These are phyloP conservation scores for Capsicum rhomboideum DNA, from an alignment of 257 asterid species.

Conservation along the genomic window DNA sequence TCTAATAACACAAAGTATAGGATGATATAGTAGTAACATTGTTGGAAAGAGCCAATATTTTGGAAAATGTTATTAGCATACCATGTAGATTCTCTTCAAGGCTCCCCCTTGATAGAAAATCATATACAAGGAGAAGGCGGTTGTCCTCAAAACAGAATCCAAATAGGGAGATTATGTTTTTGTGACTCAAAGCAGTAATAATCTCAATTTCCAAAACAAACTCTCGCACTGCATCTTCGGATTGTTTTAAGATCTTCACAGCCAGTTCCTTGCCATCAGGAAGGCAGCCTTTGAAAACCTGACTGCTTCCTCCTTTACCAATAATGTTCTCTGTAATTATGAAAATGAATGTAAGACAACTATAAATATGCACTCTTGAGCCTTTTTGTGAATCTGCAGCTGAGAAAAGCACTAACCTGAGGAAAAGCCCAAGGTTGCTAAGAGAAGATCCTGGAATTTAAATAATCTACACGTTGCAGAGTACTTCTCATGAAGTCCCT, in stretches of 20 bases:
- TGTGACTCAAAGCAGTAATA: slow-evolving; percentile 71
- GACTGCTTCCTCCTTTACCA: slow-evolving; percentile 96
- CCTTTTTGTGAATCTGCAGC: neutral
- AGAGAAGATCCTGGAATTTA: slow-evolving; percentile 53
- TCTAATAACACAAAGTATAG: neutral
- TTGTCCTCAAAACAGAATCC: slow-evolving; percentile 88
- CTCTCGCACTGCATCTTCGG: slow-evolving; percentile 63
- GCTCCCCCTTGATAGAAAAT: slow-evolving; percentile 89
- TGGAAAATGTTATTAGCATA: slow-evolving; percentile 12
- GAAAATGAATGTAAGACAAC: neutral
- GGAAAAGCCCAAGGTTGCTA: slow-evolving; percentile 41
- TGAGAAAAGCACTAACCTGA: neutral
- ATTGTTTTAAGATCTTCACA: slow-evolving; percentile 76
- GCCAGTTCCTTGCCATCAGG: slow-evolving; percentile 92
- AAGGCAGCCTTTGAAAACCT: slow-evolving; percentile 74
- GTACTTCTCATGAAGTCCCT: slow-evolving; percentile 72
- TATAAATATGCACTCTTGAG: neutral
- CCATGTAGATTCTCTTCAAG: slow-evolving; percentile 97
- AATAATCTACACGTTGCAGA: slow-evolving; percentile 82
- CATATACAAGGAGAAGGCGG: slow-evolving; percentile 75
- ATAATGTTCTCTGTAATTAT: slow-evolving; percentile 52
- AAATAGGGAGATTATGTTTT: slow-evolving; percentile 75
- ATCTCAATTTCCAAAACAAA: slow-evolving; percentile 85
- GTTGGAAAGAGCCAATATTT: neutral
- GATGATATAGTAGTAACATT: neutral